Conservation (phyloP, 2,329 filamentous ascomycete genomes). For the Ophiobolus disseminans region DNA sequence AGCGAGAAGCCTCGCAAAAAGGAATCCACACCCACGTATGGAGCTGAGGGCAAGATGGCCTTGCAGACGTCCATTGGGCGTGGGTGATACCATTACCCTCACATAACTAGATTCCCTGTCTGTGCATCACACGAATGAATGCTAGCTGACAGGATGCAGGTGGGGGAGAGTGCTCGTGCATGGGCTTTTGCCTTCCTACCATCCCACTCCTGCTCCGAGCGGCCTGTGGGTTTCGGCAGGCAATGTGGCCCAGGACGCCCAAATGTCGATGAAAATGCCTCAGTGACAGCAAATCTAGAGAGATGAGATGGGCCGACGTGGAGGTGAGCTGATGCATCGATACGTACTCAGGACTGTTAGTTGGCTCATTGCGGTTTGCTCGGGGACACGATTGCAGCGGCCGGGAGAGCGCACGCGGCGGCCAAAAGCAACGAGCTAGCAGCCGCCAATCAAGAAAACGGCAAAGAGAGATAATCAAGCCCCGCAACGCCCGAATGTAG, state of each 20-base stretch:
- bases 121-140: constrained; percentile 18
- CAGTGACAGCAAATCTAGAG: constrained; percentile 18
- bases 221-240: too few relatives aligned
- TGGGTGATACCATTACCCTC: constrained; percentile 45
- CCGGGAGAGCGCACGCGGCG: constrained; percentile 9
- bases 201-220: too few relatives aligned
- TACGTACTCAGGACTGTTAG: too few relatives aligned
- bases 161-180: too few relatives aligned
- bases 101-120: constrained; percentile 24
- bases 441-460: constrained; percentile 9
- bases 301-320: too few relatives aligned
- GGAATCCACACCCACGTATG: constrained; percentile 1
- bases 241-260: constrained; percentile 10
- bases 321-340: too few relatives aligned
- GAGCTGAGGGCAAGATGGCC: constrained; percentile 10
- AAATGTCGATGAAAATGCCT: constrained; percentile 19
- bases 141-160: constrained; percentile 17
- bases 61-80: constrained; percentile 16
- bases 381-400: too few relatives aligned
- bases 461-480: constrained; percentile 8
- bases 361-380: too few relatives aligned
- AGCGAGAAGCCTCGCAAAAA: constrained; percentile 11
- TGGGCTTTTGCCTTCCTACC: too few relatives aligned
- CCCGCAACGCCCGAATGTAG: constrained; percentile 3
- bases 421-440: constrained; percentile 23